phyloP scores from a whole-genome alignment of 495 filamentous ascomycete species.

The Podospora appendiculata region DNA sequence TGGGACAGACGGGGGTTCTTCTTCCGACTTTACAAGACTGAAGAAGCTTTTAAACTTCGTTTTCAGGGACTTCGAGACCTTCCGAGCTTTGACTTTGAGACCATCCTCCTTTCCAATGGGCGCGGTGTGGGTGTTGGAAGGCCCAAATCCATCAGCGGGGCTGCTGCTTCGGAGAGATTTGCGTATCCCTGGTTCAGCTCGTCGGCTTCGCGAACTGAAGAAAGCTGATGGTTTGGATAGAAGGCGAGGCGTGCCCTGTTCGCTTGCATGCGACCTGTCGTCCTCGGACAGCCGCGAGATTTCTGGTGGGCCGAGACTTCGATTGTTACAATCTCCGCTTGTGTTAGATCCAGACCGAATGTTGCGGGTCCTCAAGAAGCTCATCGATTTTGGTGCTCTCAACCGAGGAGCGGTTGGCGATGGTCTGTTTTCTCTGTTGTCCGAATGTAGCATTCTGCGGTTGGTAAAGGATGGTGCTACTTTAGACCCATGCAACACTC shows the following conservation, averaged over 20 bases:
- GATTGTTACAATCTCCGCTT: slow-evolving; percentile 34
- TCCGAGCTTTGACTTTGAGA: slow-evolving; percentile 47
- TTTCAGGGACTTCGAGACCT: slow-evolving; percentile 54
- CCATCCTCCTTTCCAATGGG: slow-evolving; percentile 20
- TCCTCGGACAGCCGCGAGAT: not conserved
- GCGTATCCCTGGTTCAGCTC: slow-evolving; percentile 42
- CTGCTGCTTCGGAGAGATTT: slow-evolving; percentile 50
- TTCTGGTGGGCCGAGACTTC: slow-evolving; percentile 2
- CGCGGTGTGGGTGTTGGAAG: slow-evolving; percentile 6
- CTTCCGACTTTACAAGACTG: slow-evolving; percentile 34
- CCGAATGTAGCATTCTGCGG: slow-evolving; percentile 9
- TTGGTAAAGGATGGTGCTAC: slow-evolving; percentile 3
- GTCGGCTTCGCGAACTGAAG: slow-evolving; percentile 33
- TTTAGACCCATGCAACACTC: slow-evolving; percentile 5
- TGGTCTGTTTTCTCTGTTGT: slow-evolving; percentile 9
- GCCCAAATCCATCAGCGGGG: slow-evolving; percentile 26
- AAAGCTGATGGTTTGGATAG: slow-evolving; percentile 41
- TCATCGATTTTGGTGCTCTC: slow-evolving; percentile 51
- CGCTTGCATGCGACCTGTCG: not conserved
- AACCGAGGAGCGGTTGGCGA: slow-evolving; percentile 7
- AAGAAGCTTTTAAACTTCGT: slow-evolving; percentile 55
- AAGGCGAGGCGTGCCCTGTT: slow-evolving; percentile 7
- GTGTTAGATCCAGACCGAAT: slow-evolving; percentile 11
- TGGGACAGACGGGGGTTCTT: slow-evolving; percentile 31
- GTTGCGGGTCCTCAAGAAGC: slow-evolving; percentile 46